Evolutionary conservation across 148 eudicot species (phyloP).

Genomic region (Arctostaphylos glauca): DNA sequence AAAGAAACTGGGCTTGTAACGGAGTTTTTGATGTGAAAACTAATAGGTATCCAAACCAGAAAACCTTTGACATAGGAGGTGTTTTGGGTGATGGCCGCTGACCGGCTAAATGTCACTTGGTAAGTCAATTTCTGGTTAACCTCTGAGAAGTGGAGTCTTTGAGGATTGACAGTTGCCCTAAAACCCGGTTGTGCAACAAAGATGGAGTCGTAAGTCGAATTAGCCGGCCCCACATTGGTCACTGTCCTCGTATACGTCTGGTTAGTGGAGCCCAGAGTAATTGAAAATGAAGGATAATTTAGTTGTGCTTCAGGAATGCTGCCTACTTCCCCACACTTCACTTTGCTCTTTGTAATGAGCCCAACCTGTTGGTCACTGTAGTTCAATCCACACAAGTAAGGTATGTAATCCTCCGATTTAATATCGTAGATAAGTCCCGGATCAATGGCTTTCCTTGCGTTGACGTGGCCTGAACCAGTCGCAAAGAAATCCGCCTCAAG

Average conservation of each 20-base stretch:
- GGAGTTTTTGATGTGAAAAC: too few species aligned
- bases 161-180: conserved; percentile 14
- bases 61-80: background rate
- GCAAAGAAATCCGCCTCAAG: conserved; percentile 3
- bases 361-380: conserved; percentile 24
- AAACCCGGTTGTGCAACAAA: conserved; percentile 11
- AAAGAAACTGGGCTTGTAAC: background rate
- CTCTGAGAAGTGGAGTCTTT: conserved; percentile 1
- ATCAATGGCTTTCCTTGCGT: conserved; percentile 13
- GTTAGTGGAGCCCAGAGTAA: background rate
- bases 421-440: conserved; percentile 36
- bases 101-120: conserved; percentile 17
- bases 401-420: conserved; percentile 27
- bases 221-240: conserved; percentile 33
- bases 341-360: background rate
- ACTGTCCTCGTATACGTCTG: conserved; percentile 30
- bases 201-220: conserved; percentile 10
- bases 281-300: conserved; percentile 34
- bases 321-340: conserved; percentile 18
- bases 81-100: background rate
- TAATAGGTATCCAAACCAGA: background rate
- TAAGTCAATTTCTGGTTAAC: conserved; percentile 21
- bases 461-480: conserved; percentile 5
- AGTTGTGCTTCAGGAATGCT: conserved; percentile 21
- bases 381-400: conserved; percentile 18